phyloP scores from a whole-genome alignment of 179 eudicot species.

The Silene coronaria region DNA sequence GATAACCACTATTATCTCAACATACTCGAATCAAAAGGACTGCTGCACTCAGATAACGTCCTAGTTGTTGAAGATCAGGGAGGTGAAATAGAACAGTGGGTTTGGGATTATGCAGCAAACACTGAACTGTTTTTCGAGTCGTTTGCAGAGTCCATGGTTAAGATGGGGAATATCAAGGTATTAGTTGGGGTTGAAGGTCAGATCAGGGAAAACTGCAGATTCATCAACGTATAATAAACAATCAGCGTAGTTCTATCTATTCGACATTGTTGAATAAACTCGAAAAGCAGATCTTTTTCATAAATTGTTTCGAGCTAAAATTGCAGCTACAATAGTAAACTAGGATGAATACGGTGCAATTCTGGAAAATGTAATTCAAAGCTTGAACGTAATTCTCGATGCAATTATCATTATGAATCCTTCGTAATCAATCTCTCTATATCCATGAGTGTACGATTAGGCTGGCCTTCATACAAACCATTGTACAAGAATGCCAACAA shows the following conservation, averaged over 20 bases:
- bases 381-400: too few relatives aligned
- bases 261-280: background rate
- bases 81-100: slow-evolving; percentile 38
- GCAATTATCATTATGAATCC: too few relatives aligned
- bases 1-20: slow-evolving; percentile 55
- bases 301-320: too few relatives aligned
- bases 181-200: slow-evolving; percentile 54
- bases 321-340: too few relatives aligned
- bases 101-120: slow-evolving; percentile 48
- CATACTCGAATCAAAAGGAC: slow-evolving; percentile 42
- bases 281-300: too few relatives aligned
- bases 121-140: slow-evolving; percentile 43
- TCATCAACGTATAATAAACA: slow-evolving; percentile 23
- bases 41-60: slow-evolving; percentile 59
- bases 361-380: too few relatives aligned
- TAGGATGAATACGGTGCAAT: too few relatives aligned
- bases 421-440: too few relatives aligned
- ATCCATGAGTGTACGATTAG: too few relatives aligned
- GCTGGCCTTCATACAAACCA: too few relatives aligned
- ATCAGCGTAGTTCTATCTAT: background rate
- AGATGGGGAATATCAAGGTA: slow-evolving; percentile 63
- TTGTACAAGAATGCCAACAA: too few relatives aligned
- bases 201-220: slow-evolving; percentile 55
- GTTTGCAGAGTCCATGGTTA: slow-evolving; percentile 50
- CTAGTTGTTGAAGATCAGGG: slow-evolving; percentile 42